A percentile compares a stretch with the other conserved stretches of the same genome.
phyloP scores from a whole-genome alignment of 257 asterid genomes.

The Coffea eugenioides region DNA sequence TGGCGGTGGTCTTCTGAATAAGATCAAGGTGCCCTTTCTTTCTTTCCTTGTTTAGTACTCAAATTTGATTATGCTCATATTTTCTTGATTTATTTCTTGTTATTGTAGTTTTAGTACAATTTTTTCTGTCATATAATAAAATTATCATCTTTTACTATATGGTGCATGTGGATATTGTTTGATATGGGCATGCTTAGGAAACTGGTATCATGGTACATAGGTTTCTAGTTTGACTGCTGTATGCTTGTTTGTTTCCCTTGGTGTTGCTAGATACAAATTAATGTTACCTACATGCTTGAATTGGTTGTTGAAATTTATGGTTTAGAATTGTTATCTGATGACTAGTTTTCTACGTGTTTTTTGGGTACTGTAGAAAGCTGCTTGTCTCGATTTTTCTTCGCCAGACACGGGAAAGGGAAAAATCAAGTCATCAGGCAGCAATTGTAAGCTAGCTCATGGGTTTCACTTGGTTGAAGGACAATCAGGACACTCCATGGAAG shows the following conservation, averaged over 20 bases:
- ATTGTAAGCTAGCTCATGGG: conserved; percentile 53
- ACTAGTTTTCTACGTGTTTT: neutral
- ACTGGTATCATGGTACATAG: too few species aligned
- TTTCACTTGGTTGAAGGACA: conserved; percentile 72
- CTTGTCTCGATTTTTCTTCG: conserved; percentile 50
- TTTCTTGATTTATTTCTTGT: too few species aligned
- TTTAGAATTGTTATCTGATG: neutral
- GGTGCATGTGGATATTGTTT: neutral
- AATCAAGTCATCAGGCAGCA: conserved; percentile 41
- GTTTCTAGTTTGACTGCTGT: too few species aligned
- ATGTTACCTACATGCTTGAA: neutral
- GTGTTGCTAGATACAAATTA: neutral
- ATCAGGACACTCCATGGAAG: conserved; percentile 86
- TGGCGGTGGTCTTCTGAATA: conserved; percentile 1
- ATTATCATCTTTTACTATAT: too few species aligned
- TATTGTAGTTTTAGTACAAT: too few species aligned
- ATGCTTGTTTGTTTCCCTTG: too few species aligned
- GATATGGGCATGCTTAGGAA: neutral
- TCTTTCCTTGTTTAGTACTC: neutral
- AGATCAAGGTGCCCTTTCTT: conserved; percentile 19
- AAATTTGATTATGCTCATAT: neutral
- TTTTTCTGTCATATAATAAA: neutral
- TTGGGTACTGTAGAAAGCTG: conserved; percentile 40
- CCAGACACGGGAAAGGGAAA: conserved; percentile 78
- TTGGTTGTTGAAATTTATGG: neutral